phyloP scores from a whole-genome alignment of 2,329 filamentous ascomycete species.

The Leptographium lundbergii region DNA sequence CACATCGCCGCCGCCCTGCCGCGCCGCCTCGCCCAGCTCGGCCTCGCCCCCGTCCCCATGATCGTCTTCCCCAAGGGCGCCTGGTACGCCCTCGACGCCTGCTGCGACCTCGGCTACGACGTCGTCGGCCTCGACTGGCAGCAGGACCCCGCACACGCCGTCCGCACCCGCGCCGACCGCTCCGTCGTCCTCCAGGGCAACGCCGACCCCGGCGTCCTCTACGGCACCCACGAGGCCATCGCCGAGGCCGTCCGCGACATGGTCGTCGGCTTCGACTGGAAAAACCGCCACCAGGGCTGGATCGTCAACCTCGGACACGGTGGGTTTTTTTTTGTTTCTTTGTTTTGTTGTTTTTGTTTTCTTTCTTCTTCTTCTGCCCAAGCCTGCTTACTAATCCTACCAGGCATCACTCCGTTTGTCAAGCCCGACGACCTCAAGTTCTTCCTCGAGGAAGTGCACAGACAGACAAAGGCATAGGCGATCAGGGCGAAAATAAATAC shows the following conservation, averaged over 20 bases:
- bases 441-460: conserved; percentile 86
- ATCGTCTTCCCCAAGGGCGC: conserved; percentile 97
- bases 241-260: conserved; percentile 72
- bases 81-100: conserved; percentile 82
- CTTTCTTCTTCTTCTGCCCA: background rate
- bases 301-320: conserved; percentile 95
- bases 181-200: conserved; percentile 80
- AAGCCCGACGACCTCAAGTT: conserved; percentile 88
- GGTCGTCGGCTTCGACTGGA: conserved; percentile 69
- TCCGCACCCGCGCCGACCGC: conserved; percentile 64
- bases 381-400: background rate
- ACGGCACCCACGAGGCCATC: conserved; percentile 72
- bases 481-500: background rate
- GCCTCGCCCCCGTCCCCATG: conserved; percentile 78
- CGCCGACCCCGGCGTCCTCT: conserved; percentile 85
- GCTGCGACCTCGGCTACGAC: conserved; percentile 82
- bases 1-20: conserved; percentile 78
- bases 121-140: conserved; percentile 94
- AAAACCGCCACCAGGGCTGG: conserved; percentile 76
- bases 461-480: conserved; percentile 35
- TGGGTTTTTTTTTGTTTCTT: conserved; percentile 25
- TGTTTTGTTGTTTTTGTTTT: background rate
- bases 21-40: conserved; percentile 57
- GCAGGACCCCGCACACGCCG: conserved; percentile 75
- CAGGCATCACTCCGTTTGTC: conserved; percentile 87